Percentiles rank a stretch among this genome's conserved stretches.
phyloP scores from a whole-genome alignment of 164 flowering plant species.

The Macadamia integrifolia region DNA sequence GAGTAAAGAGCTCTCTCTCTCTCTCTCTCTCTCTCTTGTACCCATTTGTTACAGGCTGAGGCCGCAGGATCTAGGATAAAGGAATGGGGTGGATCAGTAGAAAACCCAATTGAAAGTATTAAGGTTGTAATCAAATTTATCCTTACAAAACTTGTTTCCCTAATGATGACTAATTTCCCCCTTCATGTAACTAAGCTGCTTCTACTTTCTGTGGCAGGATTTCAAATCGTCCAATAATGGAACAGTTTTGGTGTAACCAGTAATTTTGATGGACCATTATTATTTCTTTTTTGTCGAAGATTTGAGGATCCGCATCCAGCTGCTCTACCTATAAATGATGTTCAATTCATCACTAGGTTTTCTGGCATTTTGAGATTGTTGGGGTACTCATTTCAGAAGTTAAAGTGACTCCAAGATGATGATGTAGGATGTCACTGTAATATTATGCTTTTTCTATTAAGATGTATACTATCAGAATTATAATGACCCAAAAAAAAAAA shows the following conservation, averaged over 20 bases:
- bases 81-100: conserved; percentile 24
- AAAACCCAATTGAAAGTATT: conserved; percentile 4
- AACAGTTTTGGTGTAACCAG: background rate
- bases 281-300: no score
- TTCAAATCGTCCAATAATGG: background rate
- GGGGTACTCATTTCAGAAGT: no score
- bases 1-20: conserved; percentile 23
- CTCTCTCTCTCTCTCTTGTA: background rate
- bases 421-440: no score
- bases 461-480: no score
- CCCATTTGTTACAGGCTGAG: conserved; percentile 13
- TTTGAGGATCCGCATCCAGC: no score
- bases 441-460: no score
- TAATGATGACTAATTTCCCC: background rate
- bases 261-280: no score
- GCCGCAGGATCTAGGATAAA: conserved; percentile 14
- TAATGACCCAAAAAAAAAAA: no score
- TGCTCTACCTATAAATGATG: no score
- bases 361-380: no score
- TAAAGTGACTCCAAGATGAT: no score
- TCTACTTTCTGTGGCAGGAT: background rate
- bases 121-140: background rate
- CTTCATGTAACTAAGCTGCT: background rate
- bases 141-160: background rate
- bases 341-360: no score